Evolutionary conservation across 495 filamentous ascomycete species (phyloP), one percentile per base, ranked within the genome.

Genomic region (Aspergillus diversus): DNA sequence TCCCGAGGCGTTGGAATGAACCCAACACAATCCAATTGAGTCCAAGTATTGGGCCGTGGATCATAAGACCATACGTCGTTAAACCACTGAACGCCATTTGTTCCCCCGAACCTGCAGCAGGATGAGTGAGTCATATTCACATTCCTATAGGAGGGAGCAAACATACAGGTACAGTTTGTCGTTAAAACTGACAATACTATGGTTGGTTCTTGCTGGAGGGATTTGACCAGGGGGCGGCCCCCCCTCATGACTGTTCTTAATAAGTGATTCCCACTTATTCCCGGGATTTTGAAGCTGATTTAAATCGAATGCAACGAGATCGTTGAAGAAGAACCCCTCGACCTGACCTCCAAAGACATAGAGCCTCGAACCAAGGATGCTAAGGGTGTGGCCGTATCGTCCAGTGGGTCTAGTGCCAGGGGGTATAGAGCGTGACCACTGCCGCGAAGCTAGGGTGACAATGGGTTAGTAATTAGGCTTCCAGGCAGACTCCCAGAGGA

Each of bases 21-120:
- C 7, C 96, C 96, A 52, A 97, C 97, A 72, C 95, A 99, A 66
- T 98, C 94, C 46, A 96, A 82, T 67, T 93, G 87, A 4, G 86
- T 79, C 96, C 96, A 99, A 54, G 78, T 73, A 68, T 96, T 95
- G 33, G 84, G 79, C 59, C 88, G 83, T 1, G 92, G 92, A 68
- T 98, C 94, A 68, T 93, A 99, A 17, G 86, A 88, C 96, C 96
- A 99, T 27, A 99, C 96, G 69, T 99, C 96, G 71, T 97, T 99
- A 76, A 97, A 99, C 96, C 96, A 98, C 60, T 88, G 84, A 21
- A 91, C 82, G 47, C 94, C 93, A 68, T 98, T 97, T 0, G 96
- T 98, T 50, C 96, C 96, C 62, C 96, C 96, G 73, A 99, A 99
- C 49, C 92, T 97, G 53, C 8, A 34, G 32, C 0, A 27, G 13